These are phyloP conservation scores for Solanum pennellii DNA, from an alignment of 257 asterid genomes.

Conservation along the genomic window DNA sequence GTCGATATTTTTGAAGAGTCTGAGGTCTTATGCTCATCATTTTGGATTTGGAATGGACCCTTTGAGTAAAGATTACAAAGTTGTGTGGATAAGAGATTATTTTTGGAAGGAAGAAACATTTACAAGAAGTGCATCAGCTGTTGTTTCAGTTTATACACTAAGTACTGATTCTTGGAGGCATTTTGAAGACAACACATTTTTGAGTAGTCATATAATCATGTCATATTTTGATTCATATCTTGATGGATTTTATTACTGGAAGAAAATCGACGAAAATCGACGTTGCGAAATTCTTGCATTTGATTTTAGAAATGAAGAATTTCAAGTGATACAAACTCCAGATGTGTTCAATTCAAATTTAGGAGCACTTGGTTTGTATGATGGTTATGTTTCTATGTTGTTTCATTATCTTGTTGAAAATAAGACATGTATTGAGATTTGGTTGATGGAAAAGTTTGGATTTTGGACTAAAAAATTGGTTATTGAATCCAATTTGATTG, in stretches of 20 bases:
- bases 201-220: slow-evolving; percentile 5
- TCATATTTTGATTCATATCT: slow-evolving; percentile 30
- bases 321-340: slow-evolving; percentile 20
- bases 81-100: slow-evolving; percentile 21
- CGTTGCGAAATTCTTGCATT: slow-evolving; percentile 16
- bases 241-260: slow-evolving; percentile 41
- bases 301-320: slow-evolving; percentile 26
- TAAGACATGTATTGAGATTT: slow-evolving; percentile 15
- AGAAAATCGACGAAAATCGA: not conserved
- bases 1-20: not conserved
- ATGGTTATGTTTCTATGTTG: slow-evolving; percentile 23
- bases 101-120: slow-evolving; percentile 10
- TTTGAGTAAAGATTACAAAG: slow-evolving; percentile 20
- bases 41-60: slow-evolving; percentile 36
- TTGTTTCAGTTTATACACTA: not conserved
- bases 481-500: slow-evolving; percentile 18
- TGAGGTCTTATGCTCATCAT: slow-evolving; percentile 3
- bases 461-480: slow-evolving; percentile 22
- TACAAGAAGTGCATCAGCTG: not conserved
- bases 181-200: not conserved
- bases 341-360: slow-evolving; percentile 6
- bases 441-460: slow-evolving; percentile 27
- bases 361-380: slow-evolving; percentile 23
- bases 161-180: slow-evolving; percentile 2
- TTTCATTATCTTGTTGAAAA: slow-evolving; percentile 4